These are phyloP conservation scores for Rhizopus stolonifer DNA, from an alignment of 371 early-diverging fungal genomes.

Conservation along the genomic window DNA sequence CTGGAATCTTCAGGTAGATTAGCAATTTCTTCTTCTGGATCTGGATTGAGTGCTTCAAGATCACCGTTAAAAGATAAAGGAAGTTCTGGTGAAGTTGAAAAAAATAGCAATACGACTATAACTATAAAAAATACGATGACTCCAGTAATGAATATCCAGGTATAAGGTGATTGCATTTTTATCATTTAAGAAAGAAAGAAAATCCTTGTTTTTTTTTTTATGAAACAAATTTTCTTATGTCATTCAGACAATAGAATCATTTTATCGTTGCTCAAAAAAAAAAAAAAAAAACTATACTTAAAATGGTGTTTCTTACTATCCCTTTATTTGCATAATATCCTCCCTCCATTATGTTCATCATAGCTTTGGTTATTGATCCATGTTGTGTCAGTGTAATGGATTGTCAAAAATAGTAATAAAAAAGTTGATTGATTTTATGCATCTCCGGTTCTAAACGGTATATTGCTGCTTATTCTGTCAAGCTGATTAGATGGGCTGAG, in stretches of 20 bases:
- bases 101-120: conserved; percentile 34
- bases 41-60: conserved; percentile 34
- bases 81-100: conserved; percentile 35
- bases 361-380: too few relatives aligned
- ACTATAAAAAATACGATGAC: conserved; percentile 37
- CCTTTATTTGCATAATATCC: too few relatives aligned
- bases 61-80: conserved; percentile 29
- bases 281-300: too few relatives aligned
- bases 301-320: too few relatives aligned
- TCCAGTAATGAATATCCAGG: conserved; percentile 38
- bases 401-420: too few relatives aligned
- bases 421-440: too few relatives aligned
- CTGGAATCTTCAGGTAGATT: conserved; percentile 43
- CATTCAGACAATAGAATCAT: too few relatives aligned
- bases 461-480: conserved; percentile 16
- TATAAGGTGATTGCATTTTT: conserved; percentile 27
- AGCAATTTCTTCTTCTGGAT: conserved; percentile 38
- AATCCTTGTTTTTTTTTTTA: background rate
- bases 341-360: too few relatives aligned
- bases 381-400: too few relatives aligned
- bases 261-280: too few relatives aligned
- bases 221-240: background rate
- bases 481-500: conserved; percentile 41
- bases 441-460: background rate
- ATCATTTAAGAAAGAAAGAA: conserved; percentile 1